A percentile compares a stretch with the other conserved stretches of the same genome.
phyloP scores from a whole-genome alignment of 176 grass and related monocot genomes.

The Triticum timopheevii region DNA sequence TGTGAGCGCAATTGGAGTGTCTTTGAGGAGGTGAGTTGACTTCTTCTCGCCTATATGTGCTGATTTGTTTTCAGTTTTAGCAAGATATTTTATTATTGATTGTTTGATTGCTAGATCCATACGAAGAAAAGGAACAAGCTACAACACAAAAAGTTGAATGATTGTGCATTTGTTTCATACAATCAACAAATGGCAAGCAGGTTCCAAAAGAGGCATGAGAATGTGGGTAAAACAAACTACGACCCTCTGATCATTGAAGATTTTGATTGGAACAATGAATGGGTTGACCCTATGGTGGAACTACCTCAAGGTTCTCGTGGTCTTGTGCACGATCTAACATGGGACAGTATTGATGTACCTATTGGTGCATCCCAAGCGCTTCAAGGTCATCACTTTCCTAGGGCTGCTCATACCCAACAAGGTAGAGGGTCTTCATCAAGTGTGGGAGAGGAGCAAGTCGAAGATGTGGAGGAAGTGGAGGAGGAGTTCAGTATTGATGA shows the following conservation, averaged over 20 bases:
- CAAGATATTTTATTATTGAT: not conserved
- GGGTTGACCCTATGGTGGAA: no score
- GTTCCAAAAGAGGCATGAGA: not conserved
- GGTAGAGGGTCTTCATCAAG: not conserved
- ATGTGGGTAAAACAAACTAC: not conserved
- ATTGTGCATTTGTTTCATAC: not conserved
- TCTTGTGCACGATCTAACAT: not conserved
- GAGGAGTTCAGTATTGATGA: not conserved
- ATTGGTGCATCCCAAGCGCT: not conserved
- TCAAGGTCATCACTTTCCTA: not conserved
- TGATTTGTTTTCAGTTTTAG: not conserved
- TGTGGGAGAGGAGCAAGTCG: not conserved
- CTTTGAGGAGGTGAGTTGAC: not conserved
- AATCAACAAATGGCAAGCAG: not conserved
- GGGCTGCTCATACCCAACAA: not conserved
- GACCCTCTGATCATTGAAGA: not conserved
- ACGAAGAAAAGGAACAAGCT: not conserved
- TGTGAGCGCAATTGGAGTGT: conserved; percentile 3
- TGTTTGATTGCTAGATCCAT: not conserved
- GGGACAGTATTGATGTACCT: not conserved
- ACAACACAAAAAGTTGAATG: not conserved
- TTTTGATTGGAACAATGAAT: no score
- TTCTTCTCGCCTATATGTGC: no score
- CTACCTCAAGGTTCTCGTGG: not conserved
- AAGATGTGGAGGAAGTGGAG: not conserved